Evolutionary conservation across 2,329 filamentous ascomycete genomes (phyloP).

Genomic region (Diaporthe nobilis): DNA sequence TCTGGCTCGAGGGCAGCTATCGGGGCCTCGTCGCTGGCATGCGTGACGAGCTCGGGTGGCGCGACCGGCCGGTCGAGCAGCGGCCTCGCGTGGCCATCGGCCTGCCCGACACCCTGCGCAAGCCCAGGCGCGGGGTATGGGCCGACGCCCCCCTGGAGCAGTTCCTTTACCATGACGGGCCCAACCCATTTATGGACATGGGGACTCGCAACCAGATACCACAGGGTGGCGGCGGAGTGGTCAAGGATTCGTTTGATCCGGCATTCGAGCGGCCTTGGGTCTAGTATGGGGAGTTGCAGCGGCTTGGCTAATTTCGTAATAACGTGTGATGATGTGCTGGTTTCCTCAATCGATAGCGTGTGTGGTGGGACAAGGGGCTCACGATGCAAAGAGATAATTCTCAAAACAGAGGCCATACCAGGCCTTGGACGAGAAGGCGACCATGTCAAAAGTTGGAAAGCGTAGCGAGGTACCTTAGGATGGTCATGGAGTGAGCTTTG

Average conservation of each 20-base stretch:
- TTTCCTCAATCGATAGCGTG: no score
- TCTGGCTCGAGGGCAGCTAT: conserved; percentile 38
- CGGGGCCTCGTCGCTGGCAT: conserved; percentile 1
- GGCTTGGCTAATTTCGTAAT: no score
- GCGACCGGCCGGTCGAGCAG: background rate
- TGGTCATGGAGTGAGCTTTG: background rate
- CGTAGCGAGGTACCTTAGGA: background rate
- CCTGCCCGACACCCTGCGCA: background rate
- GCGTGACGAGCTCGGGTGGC: conserved; percentile 15
- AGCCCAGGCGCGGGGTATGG: background rate
- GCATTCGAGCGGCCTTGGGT: background rate
- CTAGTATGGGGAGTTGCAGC: no score
- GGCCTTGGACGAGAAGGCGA: no score
- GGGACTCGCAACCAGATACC: background rate
- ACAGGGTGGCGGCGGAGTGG: background rate
- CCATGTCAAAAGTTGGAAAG: no score
- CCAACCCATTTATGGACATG: background rate
- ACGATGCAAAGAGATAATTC: no score
- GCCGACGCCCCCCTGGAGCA: background rate
- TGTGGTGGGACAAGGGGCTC: no score
- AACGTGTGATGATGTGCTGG: no score
- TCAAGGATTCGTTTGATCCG: background rate
- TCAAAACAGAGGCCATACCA: no score
- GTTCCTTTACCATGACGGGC: conserved; percentile 5
- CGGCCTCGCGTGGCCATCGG: background rate